phyloP scores from a whole-genome alignment of 2,329 filamentous ascomycete genomes.

The Colletotrichum sp. region DNA sequence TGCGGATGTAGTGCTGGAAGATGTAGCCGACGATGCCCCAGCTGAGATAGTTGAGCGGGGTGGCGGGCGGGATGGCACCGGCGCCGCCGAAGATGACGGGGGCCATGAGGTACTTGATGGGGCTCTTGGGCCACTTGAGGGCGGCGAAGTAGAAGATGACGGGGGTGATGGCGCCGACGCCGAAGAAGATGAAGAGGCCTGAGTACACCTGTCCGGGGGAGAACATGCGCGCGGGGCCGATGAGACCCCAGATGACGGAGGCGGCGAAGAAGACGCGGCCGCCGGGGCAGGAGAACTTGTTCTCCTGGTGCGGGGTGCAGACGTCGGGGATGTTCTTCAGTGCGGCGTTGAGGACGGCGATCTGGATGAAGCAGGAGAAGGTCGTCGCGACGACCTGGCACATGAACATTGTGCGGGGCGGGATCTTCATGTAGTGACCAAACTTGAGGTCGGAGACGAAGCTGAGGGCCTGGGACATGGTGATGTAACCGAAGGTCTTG shows the following conservation, averaged over 20 bases:
- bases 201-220: constrained; percentile 67
- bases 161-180: constrained; percentile 58
- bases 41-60: constrained; percentile 75
- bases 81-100: constrained; percentile 68
- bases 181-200: constrained; percentile 64
- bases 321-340: constrained; percentile 67
- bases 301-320: constrained; percentile 61
- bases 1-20: constrained; percentile 73
- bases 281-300: constrained; percentile 68
- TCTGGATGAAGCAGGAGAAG: constrained; percentile 70
- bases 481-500: constrained; percentile 68
- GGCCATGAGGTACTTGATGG: constrained; percentile 60
- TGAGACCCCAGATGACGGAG: constrained; percentile 71
- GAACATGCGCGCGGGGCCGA: constrained; percentile 69
- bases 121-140: constrained; percentile 56
- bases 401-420: constrained; percentile 70
- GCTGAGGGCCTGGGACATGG: constrained; percentile 68
- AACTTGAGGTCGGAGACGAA: constrained; percentile 73
- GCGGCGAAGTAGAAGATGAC: constrained; percentile 55
- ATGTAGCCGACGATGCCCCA: constrained; percentile 75
- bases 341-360: constrained; percentile 67
- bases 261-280: constrained; percentile 70
- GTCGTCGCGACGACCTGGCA: constrained; percentile 70
- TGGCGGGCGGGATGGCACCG: constrained; percentile 66
- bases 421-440: constrained; percentile 77